Conservation (phyloP, 768 basidiomycete genomes). For the Mycena indigotica region DNA sequence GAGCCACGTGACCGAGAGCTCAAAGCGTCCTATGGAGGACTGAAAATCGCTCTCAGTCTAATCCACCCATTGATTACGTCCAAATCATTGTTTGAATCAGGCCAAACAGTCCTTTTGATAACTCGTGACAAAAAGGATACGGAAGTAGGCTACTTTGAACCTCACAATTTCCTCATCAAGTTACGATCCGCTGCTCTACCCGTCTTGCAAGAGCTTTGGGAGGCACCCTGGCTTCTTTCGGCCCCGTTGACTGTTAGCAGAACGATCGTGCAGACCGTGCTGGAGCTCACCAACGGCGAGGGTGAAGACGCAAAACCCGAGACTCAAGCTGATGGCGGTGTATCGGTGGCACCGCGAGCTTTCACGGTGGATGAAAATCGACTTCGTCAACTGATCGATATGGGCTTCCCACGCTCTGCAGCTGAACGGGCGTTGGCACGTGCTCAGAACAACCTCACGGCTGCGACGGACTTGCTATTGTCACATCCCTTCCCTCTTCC, state of each 20-base stretch:
- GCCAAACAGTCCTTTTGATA: constrained; percentile 72
- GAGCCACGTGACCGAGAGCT: constrained; percentile 63
- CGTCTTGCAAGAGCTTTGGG: constrained; percentile 72
- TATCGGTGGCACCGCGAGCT: constrained; percentile 34
- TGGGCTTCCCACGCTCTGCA: constrained; percentile 94
- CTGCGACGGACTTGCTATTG: constrained; percentile 86
- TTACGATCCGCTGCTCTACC: constrained; percentile 74
- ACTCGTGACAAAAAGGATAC: constrained; percentile 80
- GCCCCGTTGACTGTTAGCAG: constrained; percentile 76
- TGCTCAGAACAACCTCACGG: constrained; percentile 83
- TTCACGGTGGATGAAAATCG: constrained; percentile 73
- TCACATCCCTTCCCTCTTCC: constrained; percentile 78
- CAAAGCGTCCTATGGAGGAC: constrained; percentile 73
- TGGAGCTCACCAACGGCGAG: constrained; percentile 82
- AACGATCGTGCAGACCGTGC: constrained; percentile 72
- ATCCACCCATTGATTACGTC: constrained; percentile 76
- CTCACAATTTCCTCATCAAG: constrained; percentile 84
- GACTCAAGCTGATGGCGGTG: constrained; percentile 34
- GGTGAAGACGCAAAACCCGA: constrained; percentile 69
- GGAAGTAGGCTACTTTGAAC: constrained; percentile 79
- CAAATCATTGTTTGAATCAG: constrained; percentile 81
- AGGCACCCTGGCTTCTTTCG: constrained; percentile 76
- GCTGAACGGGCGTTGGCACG: constrained; percentile 83
- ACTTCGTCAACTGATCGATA: constrained; percentile 85
- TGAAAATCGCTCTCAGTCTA: constrained; percentile 81